A percentile compares a stretch with the other conserved stretches of the same genome.
Conservation (phyloP, 2,329 filamentous ascomycete species). For the Xylaria sp. region DNA sequence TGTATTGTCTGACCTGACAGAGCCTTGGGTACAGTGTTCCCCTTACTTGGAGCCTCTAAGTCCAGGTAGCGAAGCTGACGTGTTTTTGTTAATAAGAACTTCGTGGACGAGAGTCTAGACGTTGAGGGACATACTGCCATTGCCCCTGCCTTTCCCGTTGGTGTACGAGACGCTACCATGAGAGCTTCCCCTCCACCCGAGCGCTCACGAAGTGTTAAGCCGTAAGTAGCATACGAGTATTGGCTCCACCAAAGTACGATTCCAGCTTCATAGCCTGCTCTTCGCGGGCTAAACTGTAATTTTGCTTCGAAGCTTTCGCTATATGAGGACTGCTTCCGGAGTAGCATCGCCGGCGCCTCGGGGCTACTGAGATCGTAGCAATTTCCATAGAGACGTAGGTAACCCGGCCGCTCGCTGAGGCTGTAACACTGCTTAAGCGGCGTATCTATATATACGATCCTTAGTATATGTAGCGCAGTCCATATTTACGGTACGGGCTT, state of each 20-base stretch:
- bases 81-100: not conserved
- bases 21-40: not conserved
- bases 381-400: conserved; percentile 62
- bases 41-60: not conserved
- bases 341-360: conserved; percentile 61
- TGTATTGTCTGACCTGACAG: conserved; percentile 16
- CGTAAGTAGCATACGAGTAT: conserved; percentile 51
- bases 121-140: conserved; percentile 33
- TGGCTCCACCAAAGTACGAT: conserved; percentile 66
- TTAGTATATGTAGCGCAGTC: not conserved
- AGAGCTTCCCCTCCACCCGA: conserved; percentile 15
- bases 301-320: conserved; percentile 56
- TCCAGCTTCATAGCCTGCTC: conserved; percentile 61
- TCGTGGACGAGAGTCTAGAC: not conserved
- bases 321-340: conserved; percentile 64
- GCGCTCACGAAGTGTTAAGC: conserved; percentile 43
- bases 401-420: conserved; percentile 56
- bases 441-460: conserved; percentile 52
- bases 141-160: conserved; percentile 41
- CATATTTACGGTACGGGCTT: not conserved
- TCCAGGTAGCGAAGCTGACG: conserved; percentile 3
- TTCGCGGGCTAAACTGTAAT: conserved; percentile 59
- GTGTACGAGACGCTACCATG: conserved; percentile 39
- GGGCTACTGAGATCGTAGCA: conserved; percentile 63
- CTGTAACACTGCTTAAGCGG: conserved; percentile 60